These are phyloP conservation scores for Rubroshorea leprosula DNA, from an alignment of 345 rosid genomes.

Conservation along the genomic window DNA sequence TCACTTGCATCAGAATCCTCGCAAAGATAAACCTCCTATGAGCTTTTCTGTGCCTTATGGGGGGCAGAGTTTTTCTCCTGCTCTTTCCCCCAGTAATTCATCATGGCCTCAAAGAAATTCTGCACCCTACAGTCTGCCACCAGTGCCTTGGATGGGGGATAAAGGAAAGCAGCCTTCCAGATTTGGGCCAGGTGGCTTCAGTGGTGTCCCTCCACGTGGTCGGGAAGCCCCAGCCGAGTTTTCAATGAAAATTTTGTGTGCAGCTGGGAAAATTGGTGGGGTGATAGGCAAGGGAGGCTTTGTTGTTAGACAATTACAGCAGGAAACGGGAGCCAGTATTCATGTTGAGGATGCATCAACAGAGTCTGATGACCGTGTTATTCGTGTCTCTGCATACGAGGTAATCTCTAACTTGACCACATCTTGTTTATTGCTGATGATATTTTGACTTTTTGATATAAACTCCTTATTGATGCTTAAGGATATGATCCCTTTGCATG, in stretches of 20 bases:
- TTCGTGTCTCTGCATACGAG: constrained; percentile 48
- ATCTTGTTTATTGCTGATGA: neutral
- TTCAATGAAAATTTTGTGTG: constrained; percentile 49
- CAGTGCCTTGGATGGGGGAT: constrained; percentile 31
- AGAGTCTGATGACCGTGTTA: constrained; percentile 43
- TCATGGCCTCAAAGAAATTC: constrained; percentile 31
- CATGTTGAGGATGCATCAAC: constrained; percentile 44
- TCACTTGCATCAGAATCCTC: constrained; percentile 49
- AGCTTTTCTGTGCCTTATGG: constrained; percentile 26
- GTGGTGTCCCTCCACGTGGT: constrained; percentile 31
- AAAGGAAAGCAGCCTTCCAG: constrained; percentile 26
- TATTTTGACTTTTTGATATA: neutral
- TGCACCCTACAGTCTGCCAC: constrained; percentile 24
- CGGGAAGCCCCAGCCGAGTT: constrained; percentile 48
- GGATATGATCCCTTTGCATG: too few species aligned
- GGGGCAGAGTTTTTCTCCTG: constrained; percentile 27
- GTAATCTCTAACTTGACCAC: constrained; percentile 17
- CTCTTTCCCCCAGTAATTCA: constrained; percentile 27
- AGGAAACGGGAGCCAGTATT: constrained; percentile 52
- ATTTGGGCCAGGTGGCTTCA: constrained; percentile 28
- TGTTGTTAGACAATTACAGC: constrained; percentile 41
- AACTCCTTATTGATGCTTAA: neutral
- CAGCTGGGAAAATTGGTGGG: constrained; percentile 48
- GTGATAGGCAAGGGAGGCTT: constrained; percentile 63
- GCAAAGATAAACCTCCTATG: constrained; percentile 37